Evolutionary conservation across 2,329 filamentous ascomycete genomes (phyloP).

Genomic region (Pseudovirgaria hyperparasitica): DNA sequence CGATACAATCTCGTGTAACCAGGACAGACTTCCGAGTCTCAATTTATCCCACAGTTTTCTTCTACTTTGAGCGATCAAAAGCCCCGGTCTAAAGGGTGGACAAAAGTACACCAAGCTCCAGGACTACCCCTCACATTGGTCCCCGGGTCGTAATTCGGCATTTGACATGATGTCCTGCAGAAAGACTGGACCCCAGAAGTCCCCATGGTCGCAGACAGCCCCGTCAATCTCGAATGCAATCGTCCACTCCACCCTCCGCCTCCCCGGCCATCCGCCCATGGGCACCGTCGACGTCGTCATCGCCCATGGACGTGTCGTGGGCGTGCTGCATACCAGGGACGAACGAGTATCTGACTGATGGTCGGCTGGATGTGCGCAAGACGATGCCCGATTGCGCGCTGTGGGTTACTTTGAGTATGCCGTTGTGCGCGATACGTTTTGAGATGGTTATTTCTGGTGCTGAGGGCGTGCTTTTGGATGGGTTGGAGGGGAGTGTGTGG

Average conservation of each 20-base stretch:
- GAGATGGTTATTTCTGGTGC: constrained; percentile 42
- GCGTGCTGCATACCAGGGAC: constrained; percentile 45
- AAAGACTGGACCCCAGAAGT: constrained; percentile 20
- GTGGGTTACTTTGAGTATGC: constrained; percentile 49
- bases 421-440: constrained; percentile 42
- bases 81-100: too few relatives aligned
- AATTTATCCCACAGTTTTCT: too few relatives aligned
- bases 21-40: too few relatives aligned
- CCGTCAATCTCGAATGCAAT: constrained; percentile 46
- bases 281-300: constrained; percentile 46
- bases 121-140: too few relatives aligned
- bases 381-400: constrained; percentile 47
- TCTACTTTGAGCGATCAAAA: too few relatives aligned
- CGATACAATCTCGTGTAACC: too few relatives aligned
- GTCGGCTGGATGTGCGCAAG: constrained; percentile 42
- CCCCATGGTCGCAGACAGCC: constrained; percentile 41
- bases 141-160: too few relatives aligned
- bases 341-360: constrained; percentile 40
- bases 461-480: constrained; percentile 17
- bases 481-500: constrained; percentile 25
- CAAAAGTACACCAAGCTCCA: too few relatives aligned
- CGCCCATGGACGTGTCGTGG: constrained; percentile 42
- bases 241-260: constrained; percentile 40
- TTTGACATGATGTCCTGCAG: too few relatives aligned
- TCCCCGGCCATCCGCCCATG: constrained; percentile 46